Base-by-base conservation (phyloP, 2,329 filamentous ascomycete species). In the Hypoxylon sp. region DNA sequence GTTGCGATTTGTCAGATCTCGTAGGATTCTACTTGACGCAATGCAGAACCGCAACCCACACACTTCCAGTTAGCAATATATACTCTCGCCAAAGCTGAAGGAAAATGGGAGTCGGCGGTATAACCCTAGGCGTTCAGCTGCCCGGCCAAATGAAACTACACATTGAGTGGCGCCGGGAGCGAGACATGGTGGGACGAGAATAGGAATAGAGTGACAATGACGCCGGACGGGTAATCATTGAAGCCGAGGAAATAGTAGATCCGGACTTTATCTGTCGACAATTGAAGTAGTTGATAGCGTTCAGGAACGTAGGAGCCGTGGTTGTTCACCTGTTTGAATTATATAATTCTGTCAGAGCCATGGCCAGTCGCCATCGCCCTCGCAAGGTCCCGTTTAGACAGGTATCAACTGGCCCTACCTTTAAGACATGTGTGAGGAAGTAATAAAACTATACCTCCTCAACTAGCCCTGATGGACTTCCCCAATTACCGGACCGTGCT, bases 111-210 rank as follows among this genome's bases (percentile, higher is more conserved):
- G 25, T 20, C 25, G 55, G 42, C 35, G 22, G 42, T 25, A 17
- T 25, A 5, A 22, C 22, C n/a, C 2, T 31, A 5, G 14, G 7
- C 30, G 27, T 10, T 14, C 14, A 14, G 27, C 30, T 59, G 14
- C n/a, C 25, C 7, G 33, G 30, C 7, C 17, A 17, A 33, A 7
- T 44, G 49, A 61, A 35, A 53, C 27, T 25, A 61, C 17, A 46
- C 13, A 13, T 27, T 6, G 6, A 1, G 37, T 46, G 54, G 54
- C 54, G 54, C 11, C 8, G 37, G 31, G n/a, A 44, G 37, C 4
- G 58, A 61, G 58, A 54, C 58, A 61, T 44, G 17, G 31, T 20
- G 33, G 44, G 35, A 61, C 17, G 20, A 30, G 25, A 33, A 11
- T n/a, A 25, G 48, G 44, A 37, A 58, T 49, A 48, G 42, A 27